These are phyloP conservation scores for Diplocarpon rosae DNA, from an alignment of 2,329 filamentous ascomycete genomes.

Conservation along the genomic window DNA sequence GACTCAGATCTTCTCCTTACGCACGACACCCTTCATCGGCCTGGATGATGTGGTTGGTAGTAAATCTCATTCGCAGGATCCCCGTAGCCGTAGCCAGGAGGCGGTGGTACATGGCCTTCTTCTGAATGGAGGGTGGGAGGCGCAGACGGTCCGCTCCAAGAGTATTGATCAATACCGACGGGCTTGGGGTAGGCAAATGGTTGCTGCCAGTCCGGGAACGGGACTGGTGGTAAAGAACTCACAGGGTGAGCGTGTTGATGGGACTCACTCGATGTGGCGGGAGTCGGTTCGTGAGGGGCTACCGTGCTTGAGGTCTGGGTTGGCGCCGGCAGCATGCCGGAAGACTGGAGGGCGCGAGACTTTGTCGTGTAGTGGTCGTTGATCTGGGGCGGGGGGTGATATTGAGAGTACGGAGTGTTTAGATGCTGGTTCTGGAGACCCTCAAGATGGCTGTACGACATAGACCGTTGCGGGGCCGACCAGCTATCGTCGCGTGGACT, in stretches of 20 bases:
- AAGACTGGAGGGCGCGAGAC: conserved; percentile 16
- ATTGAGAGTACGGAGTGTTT: conserved; percentile 16
- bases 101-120: conserved; percentile 8
- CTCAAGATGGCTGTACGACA: conserved; percentile 27
- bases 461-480: conserved; percentile 26
- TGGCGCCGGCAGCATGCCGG: conserved; percentile 23
- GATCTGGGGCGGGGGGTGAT: conserved; percentile 12
- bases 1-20: neutral
- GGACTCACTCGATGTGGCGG: conserved; percentile 14
- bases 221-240: conserved; percentile 13
- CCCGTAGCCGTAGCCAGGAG: conserved; percentile 18
- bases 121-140: conserved; percentile 7
- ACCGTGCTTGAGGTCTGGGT: conserved; percentile 16
- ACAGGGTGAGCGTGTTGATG: conserved; percentile 19
- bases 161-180: conserved; percentile 16
- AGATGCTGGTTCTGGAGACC: conserved; percentile 22
- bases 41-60: conserved; percentile 21
- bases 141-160: conserved; percentile 18
- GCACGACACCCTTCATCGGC: conserved; percentile 10
- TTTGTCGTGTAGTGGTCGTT: conserved; percentile 21
- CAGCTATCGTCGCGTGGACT: conserved; percentile 25
- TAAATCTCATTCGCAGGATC: conserved; percentile 19
- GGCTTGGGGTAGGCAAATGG: conserved; percentile 23
- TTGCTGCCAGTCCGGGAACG: conserved; percentile 23
- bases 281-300: conserved; percentile 14